Percentiles rank a stretch among this genome's conserved stretches.
phyloP scores from a whole-genome alignment of 2,329 filamentous ascomycete genomes.

The Fusarium agapanthi region DNA sequence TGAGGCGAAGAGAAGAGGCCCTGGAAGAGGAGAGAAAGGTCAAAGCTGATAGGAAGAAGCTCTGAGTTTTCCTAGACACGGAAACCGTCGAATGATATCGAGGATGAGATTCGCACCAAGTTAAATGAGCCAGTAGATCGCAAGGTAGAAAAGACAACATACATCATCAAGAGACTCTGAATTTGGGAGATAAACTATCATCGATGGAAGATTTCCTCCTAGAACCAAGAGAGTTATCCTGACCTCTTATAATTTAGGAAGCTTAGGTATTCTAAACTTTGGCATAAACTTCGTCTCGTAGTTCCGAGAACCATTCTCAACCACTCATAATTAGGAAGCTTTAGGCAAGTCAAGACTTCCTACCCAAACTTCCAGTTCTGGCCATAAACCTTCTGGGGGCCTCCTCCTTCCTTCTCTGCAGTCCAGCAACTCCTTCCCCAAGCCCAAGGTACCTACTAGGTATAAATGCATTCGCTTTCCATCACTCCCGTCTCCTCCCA shows the following conservation, averaged over 20 bases:
- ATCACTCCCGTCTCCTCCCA: background rate
- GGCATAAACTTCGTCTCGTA: background rate
- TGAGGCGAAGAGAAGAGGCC: conserved; percentile 60
- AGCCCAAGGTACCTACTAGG: background rate
- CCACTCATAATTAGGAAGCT: background rate
- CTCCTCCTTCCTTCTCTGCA: background rate
- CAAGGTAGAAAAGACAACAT: background rate
- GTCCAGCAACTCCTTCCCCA: background rate
- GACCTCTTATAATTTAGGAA: background rate
- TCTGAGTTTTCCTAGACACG: conserved; percentile 31
- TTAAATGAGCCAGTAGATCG: background rate
- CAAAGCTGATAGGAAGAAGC: conserved; percentile 38
- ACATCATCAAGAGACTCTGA: background rate
- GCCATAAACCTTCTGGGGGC: background rate
- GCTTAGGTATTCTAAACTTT: background rate
- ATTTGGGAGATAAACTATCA: background rate
- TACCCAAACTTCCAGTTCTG: background rate
- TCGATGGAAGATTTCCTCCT: background rate
- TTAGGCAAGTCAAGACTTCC: background rate
- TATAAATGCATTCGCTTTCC: background rate
- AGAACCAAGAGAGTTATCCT: background rate
- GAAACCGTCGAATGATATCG: background rate
- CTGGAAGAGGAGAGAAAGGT: conserved; percentile 54
- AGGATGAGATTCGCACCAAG: background rate
- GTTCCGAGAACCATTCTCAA: background rate